Conservation (phyloP, 495 filamentous ascomycete genomes). For the Lindgomyces ingoldianus region DNA sequence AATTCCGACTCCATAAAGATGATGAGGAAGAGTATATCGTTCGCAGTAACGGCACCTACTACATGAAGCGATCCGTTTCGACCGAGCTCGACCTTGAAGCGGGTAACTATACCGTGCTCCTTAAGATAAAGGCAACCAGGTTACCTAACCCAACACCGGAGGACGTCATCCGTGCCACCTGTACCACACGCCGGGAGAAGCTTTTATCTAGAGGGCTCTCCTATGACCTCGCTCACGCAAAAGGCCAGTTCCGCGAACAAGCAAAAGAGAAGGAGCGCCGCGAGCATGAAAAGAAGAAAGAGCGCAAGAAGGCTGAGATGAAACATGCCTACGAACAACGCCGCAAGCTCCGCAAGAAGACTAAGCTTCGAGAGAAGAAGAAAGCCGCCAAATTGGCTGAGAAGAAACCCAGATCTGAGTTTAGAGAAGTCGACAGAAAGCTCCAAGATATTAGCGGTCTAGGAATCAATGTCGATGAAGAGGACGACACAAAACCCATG, state of each 20-base stretch:
- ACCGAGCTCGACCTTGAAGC: slow-evolving; percentile 80
- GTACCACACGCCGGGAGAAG: slow-evolving; percentile 70
- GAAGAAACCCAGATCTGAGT: slow-evolving; percentile 21
- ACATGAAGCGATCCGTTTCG: slow-evolving; percentile 75
- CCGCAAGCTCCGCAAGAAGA: slow-evolving; percentile 29
- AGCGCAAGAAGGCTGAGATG: slow-evolving; percentile 38
- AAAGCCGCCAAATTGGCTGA: slow-evolving; percentile 34
- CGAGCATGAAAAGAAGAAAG: slow-evolving; percentile 51
- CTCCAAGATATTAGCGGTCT: slow-evolving; percentile 33
- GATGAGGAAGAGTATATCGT: slow-evolving; percentile 84
- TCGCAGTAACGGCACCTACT: slow-evolving; percentile 68
- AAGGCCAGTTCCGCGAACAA: slow-evolving; percentile 67
- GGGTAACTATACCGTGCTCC: slow-evolving; percentile 75
- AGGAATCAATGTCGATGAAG: slow-evolving; percentile 33
- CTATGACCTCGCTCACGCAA: slow-evolving; percentile 83
- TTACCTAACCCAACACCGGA: slow-evolving; percentile 58
- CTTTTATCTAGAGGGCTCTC: slow-evolving; percentile 76
- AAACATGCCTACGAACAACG: slow-evolving; percentile 32
- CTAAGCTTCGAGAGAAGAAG: slow-evolving; percentile 37
- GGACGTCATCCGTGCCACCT: slow-evolving; percentile 65
- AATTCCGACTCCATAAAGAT: slow-evolving; percentile 80
- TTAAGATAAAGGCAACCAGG: slow-evolving; percentile 75
- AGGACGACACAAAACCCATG: slow-evolving; percentile 22
- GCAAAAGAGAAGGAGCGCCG: slow-evolving; percentile 60
- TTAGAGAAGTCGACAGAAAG: slow-evolving; percentile 22